These are phyloP conservation scores for Hypoxylon crocopeplum DNA, from an alignment of 495 filamentous ascomycete genomes.

Conservation along the genomic window DNA sequence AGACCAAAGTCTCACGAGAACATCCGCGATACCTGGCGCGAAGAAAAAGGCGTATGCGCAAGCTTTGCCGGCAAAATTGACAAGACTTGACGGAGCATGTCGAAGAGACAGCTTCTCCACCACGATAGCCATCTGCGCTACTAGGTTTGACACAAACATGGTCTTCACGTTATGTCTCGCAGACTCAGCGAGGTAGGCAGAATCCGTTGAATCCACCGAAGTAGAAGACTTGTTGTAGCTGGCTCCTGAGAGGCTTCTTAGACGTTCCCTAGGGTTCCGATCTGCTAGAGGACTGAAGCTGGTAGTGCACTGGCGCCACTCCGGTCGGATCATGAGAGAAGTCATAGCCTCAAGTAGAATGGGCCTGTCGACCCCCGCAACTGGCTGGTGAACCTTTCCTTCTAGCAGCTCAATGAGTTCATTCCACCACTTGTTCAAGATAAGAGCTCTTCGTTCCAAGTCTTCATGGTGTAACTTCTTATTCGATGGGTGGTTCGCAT, in stretches of 20 bases:
- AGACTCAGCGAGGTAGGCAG: constrained; percentile 85
- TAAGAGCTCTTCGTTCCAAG: constrained; percentile 79
- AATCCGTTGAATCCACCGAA: constrained; percentile 67
- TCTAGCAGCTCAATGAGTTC: constrained; percentile 87
- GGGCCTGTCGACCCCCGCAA: constrained; percentile 80
- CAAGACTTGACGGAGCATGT: constrained; percentile 88
- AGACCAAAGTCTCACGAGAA: constrained; percentile 84
- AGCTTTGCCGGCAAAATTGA: constrained; percentile 92
- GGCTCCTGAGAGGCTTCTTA: constrained; percentile 44
- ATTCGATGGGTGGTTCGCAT: constrained; percentile 74
- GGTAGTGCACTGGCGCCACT: constrained; percentile 82
- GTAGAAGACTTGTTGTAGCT: constrained; percentile 59
- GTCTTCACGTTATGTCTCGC: constrained; percentile 94
- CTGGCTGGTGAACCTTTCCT: constrained; percentile 50
- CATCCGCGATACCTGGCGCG: constrained; percentile 86
- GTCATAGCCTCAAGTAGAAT: constrained; percentile 81
- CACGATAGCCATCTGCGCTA: constrained; percentile 86
- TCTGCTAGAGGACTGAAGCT: constrained; percentile 65
- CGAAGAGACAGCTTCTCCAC: constrained; percentile 91
- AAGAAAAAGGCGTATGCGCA: constrained; percentile 97
- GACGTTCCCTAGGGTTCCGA: constrained; percentile 50
- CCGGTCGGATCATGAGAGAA: constrained; percentile 88
- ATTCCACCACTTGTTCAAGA: constrained; percentile 96
- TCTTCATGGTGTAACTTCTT: constrained; percentile 74
- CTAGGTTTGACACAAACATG: constrained; percentile 84